These are phyloP conservation scores for Thymus quinquecostatus DNA, from an alignment of 257 asterid genomes.

Conservation along the genomic window DNA sequence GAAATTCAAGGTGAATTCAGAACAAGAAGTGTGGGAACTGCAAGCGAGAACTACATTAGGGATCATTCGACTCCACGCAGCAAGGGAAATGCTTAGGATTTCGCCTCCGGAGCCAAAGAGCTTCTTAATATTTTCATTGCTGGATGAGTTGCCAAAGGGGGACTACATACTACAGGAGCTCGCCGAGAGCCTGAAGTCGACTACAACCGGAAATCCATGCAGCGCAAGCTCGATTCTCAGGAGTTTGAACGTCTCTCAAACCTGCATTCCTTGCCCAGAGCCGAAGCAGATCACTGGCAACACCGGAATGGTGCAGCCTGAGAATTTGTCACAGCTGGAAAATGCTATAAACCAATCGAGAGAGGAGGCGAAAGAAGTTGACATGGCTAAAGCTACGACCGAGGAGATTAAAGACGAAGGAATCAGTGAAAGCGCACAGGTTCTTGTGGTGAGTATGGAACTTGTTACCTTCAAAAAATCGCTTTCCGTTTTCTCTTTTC, in stretches of 20 bases:
- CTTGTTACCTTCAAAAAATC: no score
- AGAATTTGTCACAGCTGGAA: constrained; percentile 55
- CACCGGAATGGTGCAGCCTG: constrained; percentile 40
- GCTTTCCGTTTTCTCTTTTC: no score
- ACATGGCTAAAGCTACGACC: constrained; percentile 61
- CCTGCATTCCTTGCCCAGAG: constrained; percentile 35
- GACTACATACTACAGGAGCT: constrained; percentile 75
- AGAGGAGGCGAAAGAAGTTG: constrained; percentile 67
- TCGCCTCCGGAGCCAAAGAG: constrained; percentile 76
- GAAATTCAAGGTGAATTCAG: constrained; percentile 54
- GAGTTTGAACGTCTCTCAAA: constrained; percentile 60
- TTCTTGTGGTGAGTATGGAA: constrained; percentile 61
- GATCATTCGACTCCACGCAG: constrained; percentile 84
- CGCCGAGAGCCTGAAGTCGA: constrained; percentile 54
- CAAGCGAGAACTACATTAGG: constrained; percentile 82
- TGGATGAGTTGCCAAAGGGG: constrained; percentile 84
- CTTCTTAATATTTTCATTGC: constrained; percentile 67
- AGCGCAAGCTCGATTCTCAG: constrained; percentile 80
- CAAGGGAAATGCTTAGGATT: constrained; percentile 91
- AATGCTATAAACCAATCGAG: constrained; percentile 63
- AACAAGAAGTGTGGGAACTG: constrained; percentile 66
- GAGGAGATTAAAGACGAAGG: constrained; percentile 79
- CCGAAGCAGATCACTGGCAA: constrained; percentile 25
- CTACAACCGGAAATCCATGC: constrained; percentile 54
- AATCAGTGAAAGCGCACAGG: constrained; percentile 68